Conservation (phyloP, 352 stramenopile genomes). For the Phytophthora macrochlamydospora region DNA sequence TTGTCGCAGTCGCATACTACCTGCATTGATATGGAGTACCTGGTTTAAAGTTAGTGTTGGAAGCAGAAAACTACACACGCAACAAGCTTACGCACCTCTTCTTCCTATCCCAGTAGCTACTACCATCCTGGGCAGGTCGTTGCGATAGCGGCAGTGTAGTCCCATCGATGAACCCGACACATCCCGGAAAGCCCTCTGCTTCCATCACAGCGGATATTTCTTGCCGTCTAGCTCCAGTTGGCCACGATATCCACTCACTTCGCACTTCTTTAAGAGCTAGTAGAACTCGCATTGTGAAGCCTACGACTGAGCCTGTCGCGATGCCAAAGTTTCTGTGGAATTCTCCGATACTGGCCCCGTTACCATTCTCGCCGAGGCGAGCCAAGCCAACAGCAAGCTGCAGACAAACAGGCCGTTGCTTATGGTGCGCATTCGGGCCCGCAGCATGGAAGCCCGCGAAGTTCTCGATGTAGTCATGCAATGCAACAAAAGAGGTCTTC, state of each 20-base stretch:
- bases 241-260: neutral
- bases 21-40: neutral
- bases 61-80: neutral
- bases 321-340: neutral
- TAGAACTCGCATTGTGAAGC: neutral
- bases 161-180: constrained; percentile 6
- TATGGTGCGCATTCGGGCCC: neutral
- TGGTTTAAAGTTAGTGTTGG: neutral
- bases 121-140: neutral
- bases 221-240: neutral
- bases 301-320: neutral
- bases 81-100: neutral
- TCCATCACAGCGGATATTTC: neutral
- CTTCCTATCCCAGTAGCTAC: constrained; percentile 8
- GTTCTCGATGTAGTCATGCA: neutral
- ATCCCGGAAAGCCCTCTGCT: neutral
- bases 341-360: neutral
- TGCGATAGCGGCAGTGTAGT: constrained; percentile 7
- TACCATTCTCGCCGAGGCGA: neutral
- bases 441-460: neutral
- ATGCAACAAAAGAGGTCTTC: neutral
- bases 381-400: neutral
- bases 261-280: neutral
- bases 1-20: neutral
- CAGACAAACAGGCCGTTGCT: neutral